Evolutionary conservation across 2,329 filamentous ascomycete species (phyloP).

Genomic region (Eurotiales sp.): DNA sequence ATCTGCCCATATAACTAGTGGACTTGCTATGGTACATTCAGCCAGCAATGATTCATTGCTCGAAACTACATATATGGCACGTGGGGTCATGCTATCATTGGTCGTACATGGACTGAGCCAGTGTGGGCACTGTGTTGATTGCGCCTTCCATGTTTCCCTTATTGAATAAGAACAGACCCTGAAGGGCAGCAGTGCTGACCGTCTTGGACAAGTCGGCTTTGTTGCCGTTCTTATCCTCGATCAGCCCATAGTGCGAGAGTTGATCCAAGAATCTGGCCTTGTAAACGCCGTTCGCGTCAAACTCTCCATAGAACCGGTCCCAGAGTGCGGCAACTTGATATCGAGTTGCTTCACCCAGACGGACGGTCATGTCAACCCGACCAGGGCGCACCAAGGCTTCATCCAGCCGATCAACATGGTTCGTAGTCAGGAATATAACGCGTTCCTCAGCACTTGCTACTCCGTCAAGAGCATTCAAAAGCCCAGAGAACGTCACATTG

Average conservation of each 20-base stretch:
- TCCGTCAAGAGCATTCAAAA: constrained; percentile 82
- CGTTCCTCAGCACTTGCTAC: constrained; percentile 93
- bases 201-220: constrained; percentile 45
- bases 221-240: constrained; percentile 54
- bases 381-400: constrained; percentile 86
- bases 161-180: constrained; percentile 92
- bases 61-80: too few species aligned
- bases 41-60: too few species aligned
- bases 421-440: constrained; percentile 90
- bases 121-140: constrained; percentile 67
- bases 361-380: constrained; percentile 86
- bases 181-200: constrained; percentile 86
- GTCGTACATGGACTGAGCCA: constrained; percentile 31
- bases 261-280: constrained; percentile 67
- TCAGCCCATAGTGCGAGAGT: constrained; percentile 66
- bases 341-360: constrained; percentile 80
- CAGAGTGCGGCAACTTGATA: constrained; percentile 85
- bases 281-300: constrained; percentile 62
- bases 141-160: constrained; percentile 87
- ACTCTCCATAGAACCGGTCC: constrained; percentile 89
- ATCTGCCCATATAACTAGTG: too few species aligned
- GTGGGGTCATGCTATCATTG: too few species aligned
- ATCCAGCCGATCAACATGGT: constrained; percentile 85
- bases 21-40: too few species aligned
- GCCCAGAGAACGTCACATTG: constrained; percentile 88